Base-by-base conservation (phyloP, 805 yeast genomes). In the Komagataella kurtzmanii region DNA sequence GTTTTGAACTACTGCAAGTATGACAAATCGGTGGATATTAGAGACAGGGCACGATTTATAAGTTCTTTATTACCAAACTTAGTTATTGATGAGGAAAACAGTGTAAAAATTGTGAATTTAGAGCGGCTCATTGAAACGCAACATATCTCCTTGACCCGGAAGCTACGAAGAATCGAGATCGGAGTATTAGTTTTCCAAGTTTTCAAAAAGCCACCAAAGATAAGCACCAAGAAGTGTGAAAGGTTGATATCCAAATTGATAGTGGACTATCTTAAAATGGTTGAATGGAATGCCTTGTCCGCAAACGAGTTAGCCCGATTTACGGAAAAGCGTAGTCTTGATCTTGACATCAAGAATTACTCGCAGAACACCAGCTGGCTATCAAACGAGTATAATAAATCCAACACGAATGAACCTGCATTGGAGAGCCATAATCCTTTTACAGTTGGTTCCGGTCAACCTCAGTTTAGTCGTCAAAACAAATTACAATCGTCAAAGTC, bases 11-110 rank as follows among this genome's bases (percentile, higher is more conserved):
- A 88, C 49, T 77, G 86, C 10, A 80, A 82, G 55, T 86, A 81
- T 62, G 99, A 93, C 63, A 71, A 74, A 6, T 76, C 79, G 3
- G 79, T 80, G 58, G 96, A 88, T 61, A 77, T 87, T 1, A 74
- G 98, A 54, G 98, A 93, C 61, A 74, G 91, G 54, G 88, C 96
- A 0, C 73, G 99, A 57, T 73, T 83, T 68, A 70, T 88, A 24
- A 69, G 77, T 21, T 76, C 88, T 0, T 67, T 91, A 3, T 69
- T 88, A 49, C 74, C 76, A 30, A 64, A 65, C 51, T 51, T 66
- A 10, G 54, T 60, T 2, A 17, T 44, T 24, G 74, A 73, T 3
- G 61, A 73, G 1, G 70, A 70, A 47, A 68, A 24, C 43, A 7
- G 56, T 30, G 49, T 54, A 44, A 52, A 56, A 18, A 55, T 63